These are phyloP conservation scores for Paraconiothyrium sp. DNA, from an alignment of 2,329 filamentous ascomycete species.

Conservation along the genomic window DNA sequence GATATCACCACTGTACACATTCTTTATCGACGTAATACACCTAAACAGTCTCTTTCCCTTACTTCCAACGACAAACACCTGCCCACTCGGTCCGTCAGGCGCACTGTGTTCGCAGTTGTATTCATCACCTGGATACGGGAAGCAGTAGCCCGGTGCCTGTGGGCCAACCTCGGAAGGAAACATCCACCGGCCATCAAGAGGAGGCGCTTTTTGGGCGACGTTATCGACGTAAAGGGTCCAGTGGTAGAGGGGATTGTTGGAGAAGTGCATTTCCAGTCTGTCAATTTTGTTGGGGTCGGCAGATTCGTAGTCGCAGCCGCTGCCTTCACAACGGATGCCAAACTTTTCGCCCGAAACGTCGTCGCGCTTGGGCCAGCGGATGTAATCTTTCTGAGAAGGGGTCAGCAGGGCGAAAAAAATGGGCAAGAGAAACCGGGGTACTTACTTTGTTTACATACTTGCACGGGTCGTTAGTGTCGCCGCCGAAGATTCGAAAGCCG, in stretches of 20 bases:
- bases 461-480: not conserved
- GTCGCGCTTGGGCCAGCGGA: not conserved
- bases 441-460: slow-evolving; percentile 3
- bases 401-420: not conserved
- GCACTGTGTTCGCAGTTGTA: not conserved
- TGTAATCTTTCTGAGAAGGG: not conserved
- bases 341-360: not conserved
- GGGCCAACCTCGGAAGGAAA: not conserved
- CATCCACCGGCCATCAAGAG: slow-evolving; percentile 3
- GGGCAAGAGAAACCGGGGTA: not conserved
- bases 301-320: not conserved
- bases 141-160: not conserved
- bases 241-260: not conserved
- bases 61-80: not conserved
- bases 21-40: not conserved
- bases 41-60: not conserved
- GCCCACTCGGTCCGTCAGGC: not conserved
- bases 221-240: not conserved
- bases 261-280: slow-evolving; percentile 1
- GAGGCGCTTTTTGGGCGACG: not conserved
- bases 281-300: not conserved
- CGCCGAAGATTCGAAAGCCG: slow-evolving; percentile 3
- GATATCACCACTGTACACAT: not conserved
- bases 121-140: not conserved
- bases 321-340: slow-evolving; percentile 1